Conservation (phyloP, 805 yeast genomes). For the Hanseniaspora taiwanica region DNA sequence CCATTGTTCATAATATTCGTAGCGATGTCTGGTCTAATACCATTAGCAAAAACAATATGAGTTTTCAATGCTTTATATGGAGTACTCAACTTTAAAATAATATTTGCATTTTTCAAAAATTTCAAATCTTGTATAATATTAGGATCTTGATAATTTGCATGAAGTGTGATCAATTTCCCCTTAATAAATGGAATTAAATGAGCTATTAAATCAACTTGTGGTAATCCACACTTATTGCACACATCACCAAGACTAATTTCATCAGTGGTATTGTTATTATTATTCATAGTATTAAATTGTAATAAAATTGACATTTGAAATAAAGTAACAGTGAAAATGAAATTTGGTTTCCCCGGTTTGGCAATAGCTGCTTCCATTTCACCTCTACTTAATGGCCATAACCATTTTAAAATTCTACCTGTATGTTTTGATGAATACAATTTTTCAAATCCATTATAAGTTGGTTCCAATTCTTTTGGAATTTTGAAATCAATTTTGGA, state of each 20-base stretch:
- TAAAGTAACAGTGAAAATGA: slow-evolving; percentile 65
- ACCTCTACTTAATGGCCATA: slow-evolving; percentile 88
- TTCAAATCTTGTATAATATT: slow-evolving; percentile 36
- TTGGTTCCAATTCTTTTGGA: slow-evolving; percentile 52
- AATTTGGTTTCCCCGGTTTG: slow-evolving; percentile 70
- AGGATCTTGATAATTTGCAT: slow-evolving; percentile 31
- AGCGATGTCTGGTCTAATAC: slow-evolving; percentile 30
- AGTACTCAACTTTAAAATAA: slow-evolving; percentile 38
- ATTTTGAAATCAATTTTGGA: slow-evolving; percentile 33
- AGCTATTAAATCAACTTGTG: slow-evolving; percentile 53
- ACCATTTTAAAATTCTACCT: slow-evolving; percentile 88
- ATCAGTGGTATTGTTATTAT: slow-evolving; percentile 4
- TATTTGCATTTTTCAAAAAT: slow-evolving; percentile 26
- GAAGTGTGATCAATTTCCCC: slow-evolving; percentile 57
- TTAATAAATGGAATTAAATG: slow-evolving; percentile 69
- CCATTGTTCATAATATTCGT: slow-evolving; percentile 1
- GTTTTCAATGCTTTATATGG: slow-evolving; percentile 80
- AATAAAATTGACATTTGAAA: slow-evolving; percentile 78
- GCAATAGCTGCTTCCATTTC: slow-evolving; percentile 81
- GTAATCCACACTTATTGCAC: slow-evolving; percentile 52
- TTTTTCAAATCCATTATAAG: slow-evolving; percentile 54
- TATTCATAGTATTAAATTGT: slow-evolving; percentile 61
- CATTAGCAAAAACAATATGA: slow-evolving; percentile 66
- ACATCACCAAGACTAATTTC: slow-evolving; percentile 41
- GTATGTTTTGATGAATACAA: slow-evolving; percentile 64